Conservation (phyloP, 2,329 filamentous ascomycete genomes). For the Sclerotinia subarctica region DNA sequence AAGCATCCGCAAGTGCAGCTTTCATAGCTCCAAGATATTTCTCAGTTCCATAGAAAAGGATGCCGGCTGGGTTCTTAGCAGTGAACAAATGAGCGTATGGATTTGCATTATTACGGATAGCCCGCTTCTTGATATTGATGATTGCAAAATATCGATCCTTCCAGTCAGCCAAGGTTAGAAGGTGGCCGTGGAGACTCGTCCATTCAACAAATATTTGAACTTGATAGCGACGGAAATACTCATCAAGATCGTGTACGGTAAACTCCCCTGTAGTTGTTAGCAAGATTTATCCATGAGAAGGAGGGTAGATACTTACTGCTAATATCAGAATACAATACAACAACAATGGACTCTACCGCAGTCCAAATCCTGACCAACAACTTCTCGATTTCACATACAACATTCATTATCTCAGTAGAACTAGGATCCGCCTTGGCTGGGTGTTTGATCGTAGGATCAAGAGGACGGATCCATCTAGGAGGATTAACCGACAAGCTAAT, state of each 20-base stretch:
- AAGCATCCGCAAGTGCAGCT: not conserved
- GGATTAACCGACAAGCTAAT: not conserved
- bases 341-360: constrained; percentile 15
- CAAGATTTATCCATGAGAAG: not conserved
- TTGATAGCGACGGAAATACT: constrained; percentile 5
- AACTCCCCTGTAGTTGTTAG: constrained; percentile 5
- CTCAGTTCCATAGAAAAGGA: constrained; percentile 1
- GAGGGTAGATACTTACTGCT: not conserved
- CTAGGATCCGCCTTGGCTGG: not conserved
- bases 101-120: not conserved
- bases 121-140: constrained; percentile 10
- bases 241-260: not conserved
- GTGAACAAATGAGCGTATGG: constrained; percentile 11
- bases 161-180: constrained; percentile 4
- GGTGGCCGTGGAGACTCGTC: not conserved
- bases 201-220: not conserved
- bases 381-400: constrained; percentile 10
- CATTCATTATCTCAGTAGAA: not conserved
- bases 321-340: constrained; percentile 7
- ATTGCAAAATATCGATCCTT: constrained; percentile 15
- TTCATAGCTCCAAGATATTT: constrained; percentile 9
- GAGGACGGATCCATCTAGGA: constrained; percentile 9
- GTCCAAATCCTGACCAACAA: constrained; percentile 11
- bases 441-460: not conserved
- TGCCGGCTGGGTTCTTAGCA: not conserved